Evolutionary conservation across 2,329 filamentous ascomycete species (phyloP).

Genomic region (Cladorrhinum sp.): DNA sequence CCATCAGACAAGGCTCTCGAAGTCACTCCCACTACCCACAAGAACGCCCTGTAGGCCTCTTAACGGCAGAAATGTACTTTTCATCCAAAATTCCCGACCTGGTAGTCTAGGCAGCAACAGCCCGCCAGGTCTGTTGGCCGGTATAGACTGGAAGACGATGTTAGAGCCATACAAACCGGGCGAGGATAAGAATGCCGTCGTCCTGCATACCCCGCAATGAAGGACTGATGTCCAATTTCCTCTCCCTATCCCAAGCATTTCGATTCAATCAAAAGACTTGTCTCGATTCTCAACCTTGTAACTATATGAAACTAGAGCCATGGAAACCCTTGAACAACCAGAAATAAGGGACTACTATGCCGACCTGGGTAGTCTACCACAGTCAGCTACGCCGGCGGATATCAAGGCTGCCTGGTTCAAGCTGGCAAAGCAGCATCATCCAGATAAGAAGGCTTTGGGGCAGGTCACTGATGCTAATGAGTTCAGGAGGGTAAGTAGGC

Average conservation of each 20-base stretch:
- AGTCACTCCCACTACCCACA: background rate
- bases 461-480: conserved; percentile 3
- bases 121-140: background rate
- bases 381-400: background rate
- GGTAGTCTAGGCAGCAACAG: background rate
- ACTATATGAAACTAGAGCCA: background rate
- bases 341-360: conserved; percentile 10
- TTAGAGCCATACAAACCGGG: background rate
- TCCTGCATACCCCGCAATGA: background rate
- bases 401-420: conserved; percentile 13
- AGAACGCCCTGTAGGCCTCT: background rate
- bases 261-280: background rate
- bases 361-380: conserved; percentile 18
- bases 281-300: background rate
- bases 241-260: background rate
- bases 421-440: conserved; percentile 11
- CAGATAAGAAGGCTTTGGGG: conserved; percentile 14
- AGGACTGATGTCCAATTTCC: background rate
- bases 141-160: background rate
- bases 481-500: conserved; percentile 11
- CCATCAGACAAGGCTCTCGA: background rate
- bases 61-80: background rate
- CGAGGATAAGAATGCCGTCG: background rate
- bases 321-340: background rate
- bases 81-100: background rate